phyloP scores from a whole-genome alignment of 306 rosid species.

The Citrullus colocynthis region DNA sequence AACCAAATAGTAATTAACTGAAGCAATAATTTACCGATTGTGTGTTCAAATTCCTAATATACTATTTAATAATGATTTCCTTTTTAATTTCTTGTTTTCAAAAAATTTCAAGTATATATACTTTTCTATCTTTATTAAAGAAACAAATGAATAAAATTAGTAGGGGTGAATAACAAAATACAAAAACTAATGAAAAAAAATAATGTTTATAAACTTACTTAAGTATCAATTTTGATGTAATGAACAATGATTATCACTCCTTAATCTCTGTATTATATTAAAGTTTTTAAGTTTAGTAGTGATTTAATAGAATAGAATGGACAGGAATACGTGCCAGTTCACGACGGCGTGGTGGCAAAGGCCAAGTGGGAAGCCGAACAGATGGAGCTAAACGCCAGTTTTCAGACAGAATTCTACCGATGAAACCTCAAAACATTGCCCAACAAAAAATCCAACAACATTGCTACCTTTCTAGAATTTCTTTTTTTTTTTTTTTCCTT shows the following conservation, averaged over 20 bases:
- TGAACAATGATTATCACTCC: no score
- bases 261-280: no score
- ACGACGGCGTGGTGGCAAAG: slow-evolving; percentile 9
- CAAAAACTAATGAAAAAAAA: no score
- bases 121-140: no score
- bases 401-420: slow-evolving; percentile 12
- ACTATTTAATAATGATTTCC: no score
- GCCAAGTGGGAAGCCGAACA: slow-evolving; percentile 21
- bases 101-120: no score
- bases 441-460: background rate
- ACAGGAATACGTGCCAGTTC: slow-evolving; percentile 14
- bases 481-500: background rate
- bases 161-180: no score
- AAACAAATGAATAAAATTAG: no score
- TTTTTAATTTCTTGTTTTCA: no score
- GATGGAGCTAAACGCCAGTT: slow-evolving; percentile 13
- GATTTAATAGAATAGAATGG: background rate
- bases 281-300: background rate
- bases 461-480: background rate
- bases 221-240: no score
- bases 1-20: no score
- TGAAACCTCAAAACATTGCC: background rate
- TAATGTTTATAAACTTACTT: no score
- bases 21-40: background rate
- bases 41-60: background rate